Evolutionary conservation across 2,329 filamentous ascomycete genomes (phyloP).

Genomic region (Lasiodiplodia sp.): DNA sequence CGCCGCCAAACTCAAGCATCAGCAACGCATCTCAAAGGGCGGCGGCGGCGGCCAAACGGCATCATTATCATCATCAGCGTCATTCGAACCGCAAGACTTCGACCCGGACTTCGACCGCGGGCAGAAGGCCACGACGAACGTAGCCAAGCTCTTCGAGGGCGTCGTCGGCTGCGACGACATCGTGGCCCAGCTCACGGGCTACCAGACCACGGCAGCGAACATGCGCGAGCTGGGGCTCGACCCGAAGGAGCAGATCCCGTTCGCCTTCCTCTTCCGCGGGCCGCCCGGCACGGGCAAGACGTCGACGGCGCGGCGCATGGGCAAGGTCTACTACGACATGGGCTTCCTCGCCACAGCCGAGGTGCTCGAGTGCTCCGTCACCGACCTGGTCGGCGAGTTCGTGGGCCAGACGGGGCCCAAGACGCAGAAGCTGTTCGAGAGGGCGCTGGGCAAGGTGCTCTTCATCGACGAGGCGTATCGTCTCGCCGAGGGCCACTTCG

Average conservation of each 20-base stretch:
- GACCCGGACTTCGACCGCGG: slow-evolving; percentile 66
- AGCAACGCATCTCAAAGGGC: slow-evolving; percentile 46
- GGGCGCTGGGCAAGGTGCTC: slow-evolving; percentile 69
- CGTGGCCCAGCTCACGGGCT: slow-evolving; percentile 61
- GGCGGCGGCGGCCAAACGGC: too few relatives aligned
- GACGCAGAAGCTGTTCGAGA: slow-evolving; percentile 66
- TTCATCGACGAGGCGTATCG: slow-evolving; percentile 79
- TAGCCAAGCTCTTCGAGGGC: slow-evolving; percentile 63
- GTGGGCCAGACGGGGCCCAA: slow-evolving; percentile 75
- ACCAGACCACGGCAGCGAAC: slow-evolving; percentile 60
- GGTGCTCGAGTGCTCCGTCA: slow-evolving; percentile 71
- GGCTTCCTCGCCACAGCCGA: slow-evolving; percentile 68
- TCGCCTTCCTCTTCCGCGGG: slow-evolving; percentile 74
- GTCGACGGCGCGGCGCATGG: slow-evolving; percentile 75
- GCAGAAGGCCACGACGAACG: slow-evolving; percentile 56
- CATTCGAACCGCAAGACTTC: slow-evolving; percentile 60
- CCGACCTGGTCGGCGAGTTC: slow-evolving; percentile 73
- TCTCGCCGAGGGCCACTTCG: slow-evolving; percentile 64
- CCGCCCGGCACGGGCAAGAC: slow-evolving; percentile 76
- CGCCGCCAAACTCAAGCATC: slow-evolving; percentile 61
- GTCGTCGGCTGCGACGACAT: slow-evolving; percentile 66
- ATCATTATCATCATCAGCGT: slow-evolving; percentile 31
- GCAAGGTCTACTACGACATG: slow-evolving; percentile 77
- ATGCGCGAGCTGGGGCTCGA: slow-evolving; percentile 63
- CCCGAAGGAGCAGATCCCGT: slow-evolving; percentile 65